Evolutionary conservation across 1,139 yeast species (phyloP), one percentile per base, ranked within the genome.

Genomic region (Saccharomyces hybrid): DNA sequence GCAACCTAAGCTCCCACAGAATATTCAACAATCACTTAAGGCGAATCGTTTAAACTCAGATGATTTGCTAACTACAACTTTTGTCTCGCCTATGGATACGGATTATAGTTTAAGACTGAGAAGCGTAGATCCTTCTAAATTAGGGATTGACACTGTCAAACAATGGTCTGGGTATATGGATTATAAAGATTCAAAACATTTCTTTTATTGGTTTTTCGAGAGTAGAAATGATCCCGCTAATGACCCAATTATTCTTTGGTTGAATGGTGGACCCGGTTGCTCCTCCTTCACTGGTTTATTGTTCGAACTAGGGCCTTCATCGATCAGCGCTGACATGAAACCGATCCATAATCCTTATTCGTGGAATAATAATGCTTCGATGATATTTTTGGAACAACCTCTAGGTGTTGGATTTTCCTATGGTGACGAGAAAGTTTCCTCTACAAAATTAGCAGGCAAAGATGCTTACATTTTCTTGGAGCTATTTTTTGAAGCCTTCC

Each of bases 251-350:
- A 80, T 90, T 53, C 76, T 90, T 63, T 90, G 96, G 96, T 78
- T 89, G 65, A 89, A 88, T 66, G 95, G 95, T 63, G 95, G 95
- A 20, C 95, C 95, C 48, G 96, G 96, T 13, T 88, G 96, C 71
- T 86, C 95, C 11, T 86, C 95, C 3, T 73, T 88, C 71, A 88
- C 95, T 32, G 97, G 96, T n/a, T 77, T 89, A 60, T 86, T 89
- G 69, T 88, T 89, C 65, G 96, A 90, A 73, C 78, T 89, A 67
- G 97, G 97, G 26, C 95, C 96, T 29, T 79, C 96, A 2, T 79
- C 87, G 16, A 83, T 90, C 59, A 48, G 79, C 63, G 68, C 78
- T 32, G 78, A 84, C 56, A 73, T 86, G 63, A 81, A 83, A 66
- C 95, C 95, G 31, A 80, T 83, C 54, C 76, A 75, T 72, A 89